These are phyloP conservation scores for Phlegmacium glaucopus DNA, from an alignment of 768 basidiomycete genomes.

Conservation along the genomic window DNA sequence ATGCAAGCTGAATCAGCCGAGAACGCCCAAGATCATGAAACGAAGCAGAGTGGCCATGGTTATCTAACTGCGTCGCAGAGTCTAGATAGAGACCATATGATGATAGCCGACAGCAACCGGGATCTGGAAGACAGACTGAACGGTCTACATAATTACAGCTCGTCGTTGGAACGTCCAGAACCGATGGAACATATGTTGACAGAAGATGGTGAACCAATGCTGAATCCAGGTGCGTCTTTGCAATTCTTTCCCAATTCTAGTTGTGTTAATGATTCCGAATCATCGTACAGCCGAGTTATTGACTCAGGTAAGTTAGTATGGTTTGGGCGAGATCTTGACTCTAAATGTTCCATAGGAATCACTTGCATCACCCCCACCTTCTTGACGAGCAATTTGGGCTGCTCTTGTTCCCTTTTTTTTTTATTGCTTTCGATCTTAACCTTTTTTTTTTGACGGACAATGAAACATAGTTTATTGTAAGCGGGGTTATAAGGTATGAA, in stretches of 20 bases:
- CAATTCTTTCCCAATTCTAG: neutral
- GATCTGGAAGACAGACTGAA: conserved; percentile 14
- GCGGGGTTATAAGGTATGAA: neutral
- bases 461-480: neutral
- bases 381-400: conserved; percentile 22
- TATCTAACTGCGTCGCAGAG: neutral
- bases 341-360: conserved; percentile 42
- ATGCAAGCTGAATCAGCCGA: conserved; percentile 18
- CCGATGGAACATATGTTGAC: conserved; percentile 55
- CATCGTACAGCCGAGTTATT: conserved; percentile 48
- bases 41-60: conserved; percentile 1
- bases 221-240: conserved; percentile 56
- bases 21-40: conserved; percentile 10
- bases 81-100: conserved; percentile 1
- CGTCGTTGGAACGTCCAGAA: conserved; percentile 33
- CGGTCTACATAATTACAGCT: conserved; percentile 27
- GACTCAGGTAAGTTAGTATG: conserved; percentile 47
- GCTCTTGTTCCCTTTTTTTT: neutral
- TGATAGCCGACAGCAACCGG: conserved; percentile 2
- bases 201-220: conserved; percentile 64
- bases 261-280: conserved; percentile 1
- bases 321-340: neutral
- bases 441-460: neutral
- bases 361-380: conserved; percentile 67
- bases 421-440: neutral